Conservation (phyloP, 768 basidiomycete genomes). For the Boletus huronensis region DNA sequence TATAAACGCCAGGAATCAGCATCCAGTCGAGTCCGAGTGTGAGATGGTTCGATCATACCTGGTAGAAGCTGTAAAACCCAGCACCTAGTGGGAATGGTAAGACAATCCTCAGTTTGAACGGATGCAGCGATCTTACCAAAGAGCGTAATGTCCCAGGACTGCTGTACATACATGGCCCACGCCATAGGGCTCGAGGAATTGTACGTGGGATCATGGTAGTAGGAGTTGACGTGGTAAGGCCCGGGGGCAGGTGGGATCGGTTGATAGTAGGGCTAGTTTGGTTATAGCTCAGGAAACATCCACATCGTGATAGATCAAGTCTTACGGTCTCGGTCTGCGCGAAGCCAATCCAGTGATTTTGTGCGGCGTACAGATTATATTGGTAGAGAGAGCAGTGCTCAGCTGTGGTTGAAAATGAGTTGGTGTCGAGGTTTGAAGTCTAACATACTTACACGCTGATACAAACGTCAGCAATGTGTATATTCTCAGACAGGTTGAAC, state of each 20-base stretch:
- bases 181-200: constrained; percentile 32
- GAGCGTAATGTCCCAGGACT: constrained; percentile 41
- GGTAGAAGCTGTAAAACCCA: constrained; percentile 54
- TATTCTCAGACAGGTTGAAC: neutral
- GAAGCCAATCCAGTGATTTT: constrained; percentile 49
- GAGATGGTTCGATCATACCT: constrained; percentile 23
- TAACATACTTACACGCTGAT: constrained; percentile 24
- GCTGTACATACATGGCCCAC: constrained; percentile 42
- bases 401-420: constrained; percentile 22
- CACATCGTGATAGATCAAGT: neutral
- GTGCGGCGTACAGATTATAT: constrained; percentile 43
- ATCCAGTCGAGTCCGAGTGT: neutral
- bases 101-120: neutral
- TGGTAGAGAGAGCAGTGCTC: constrained; percentile 50
- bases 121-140: constrained; percentile 34
- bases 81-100: constrained; percentile 32
- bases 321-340: constrained; percentile 52
- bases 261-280: constrained; percentile 47
- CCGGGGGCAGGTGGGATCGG: constrained; percentile 41
- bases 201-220: constrained; percentile 40
- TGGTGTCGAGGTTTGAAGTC: neutral
- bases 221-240: constrained; percentile 37
- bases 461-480: constrained; percentile 7
- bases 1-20: constrained; percentile 17
- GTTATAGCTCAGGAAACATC: neutral